These are phyloP conservation scores for Kodamaea arcana DNA, from an alignment of 1,139 yeast species.

Conservation along the genomic window DNA sequence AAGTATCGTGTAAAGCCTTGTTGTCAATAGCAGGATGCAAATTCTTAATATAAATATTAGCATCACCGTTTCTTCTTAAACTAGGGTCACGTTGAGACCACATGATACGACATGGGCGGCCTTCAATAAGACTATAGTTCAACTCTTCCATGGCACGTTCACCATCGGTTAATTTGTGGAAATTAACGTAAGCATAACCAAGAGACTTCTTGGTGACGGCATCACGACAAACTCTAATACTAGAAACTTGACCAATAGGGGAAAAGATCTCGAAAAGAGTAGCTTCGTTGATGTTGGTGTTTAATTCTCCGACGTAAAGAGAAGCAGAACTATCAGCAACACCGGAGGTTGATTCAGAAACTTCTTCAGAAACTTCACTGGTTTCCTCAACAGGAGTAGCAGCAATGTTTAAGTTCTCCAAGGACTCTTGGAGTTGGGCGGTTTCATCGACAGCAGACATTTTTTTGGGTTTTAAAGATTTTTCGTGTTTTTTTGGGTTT, in stretches of 20 bases:
- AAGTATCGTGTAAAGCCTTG: slow-evolving; percentile 97
- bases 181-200: slow-evolving; percentile 98
- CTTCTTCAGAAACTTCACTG: slow-evolving; percentile 20
- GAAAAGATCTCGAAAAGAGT: slow-evolving; percentile 91
- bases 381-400: slow-evolving; percentile 16
- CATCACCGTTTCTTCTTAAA: slow-evolving; percentile 91
- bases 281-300: slow-evolving; percentile 91
- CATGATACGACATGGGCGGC: slow-evolving; percentile 98
- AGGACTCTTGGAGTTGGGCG: slow-evolving; percentile 51
- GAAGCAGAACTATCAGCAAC: slow-evolving; percentile 68
- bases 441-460: slow-evolving; percentile 52
- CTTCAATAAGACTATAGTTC: slow-evolving; percentile 91
- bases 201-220: slow-evolving; percentile 95
- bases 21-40: slow-evolving; percentile 97
- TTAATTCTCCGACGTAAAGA: slow-evolving; percentile 96
- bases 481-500: slow-evolving; percentile 7
- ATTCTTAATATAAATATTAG: slow-evolving; percentile 97
- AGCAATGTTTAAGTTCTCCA: slow-evolving; percentile 51
- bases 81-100: slow-evolving; percentile 99
- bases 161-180: slow-evolving; percentile 85
- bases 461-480: slow-evolving; percentile 14
- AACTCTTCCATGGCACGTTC: slow-evolving; percentile 93
- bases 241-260: slow-evolving; percentile 91
- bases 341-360: slow-evolving; percentile 27
- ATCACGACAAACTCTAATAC: slow-evolving; percentile 98